phyloP scores from a whole-genome alignment of 1,284 basidiomycete genomes.

The Ustilago trichophora region DNA sequence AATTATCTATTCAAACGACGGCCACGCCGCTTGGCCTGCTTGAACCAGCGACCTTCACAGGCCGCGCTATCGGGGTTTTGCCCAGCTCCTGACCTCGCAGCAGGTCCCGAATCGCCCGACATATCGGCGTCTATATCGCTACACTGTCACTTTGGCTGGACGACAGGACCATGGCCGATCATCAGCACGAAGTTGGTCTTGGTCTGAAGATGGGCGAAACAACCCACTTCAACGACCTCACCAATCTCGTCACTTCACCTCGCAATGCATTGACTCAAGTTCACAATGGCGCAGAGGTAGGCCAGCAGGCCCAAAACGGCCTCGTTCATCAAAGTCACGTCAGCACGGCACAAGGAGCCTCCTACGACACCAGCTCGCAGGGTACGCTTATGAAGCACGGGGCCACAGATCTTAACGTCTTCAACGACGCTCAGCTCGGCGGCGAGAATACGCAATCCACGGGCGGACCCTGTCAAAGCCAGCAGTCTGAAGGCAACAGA shows the following conservation, averaged over 20 bases:
- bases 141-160: too few relatives aligned
- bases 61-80: neutral
- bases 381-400: slow-evolving; percentile 15
- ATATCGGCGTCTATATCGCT: too few relatives aligned
- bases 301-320: neutral
- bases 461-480: neutral
- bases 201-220: slow-evolving; percentile 22
- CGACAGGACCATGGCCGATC: slow-evolving; percentile 9
- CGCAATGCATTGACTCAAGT: slow-evolving; percentile 1
- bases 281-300: neutral
- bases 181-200: slow-evolving; percentile 14
- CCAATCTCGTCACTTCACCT: slow-evolving; percentile 14
- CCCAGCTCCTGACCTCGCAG: neutral
- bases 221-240: slow-evolving; percentile 36
- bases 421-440: neutral
- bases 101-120: too few relatives aligned
- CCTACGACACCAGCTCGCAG: slow-evolving; percentile 14
- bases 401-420: slow-evolving; percentile 1
- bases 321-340: slow-evolving; percentile 2
- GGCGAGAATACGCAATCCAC: neutral
- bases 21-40: neutral
- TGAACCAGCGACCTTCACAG: neutral
- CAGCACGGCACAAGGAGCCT: neutral
- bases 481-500: neutral
- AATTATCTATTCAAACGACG: neutral